phyloP scores from a whole-genome alignment of 1,284 basidiomycete species.

The Sporisorium scitamineum region DNA sequence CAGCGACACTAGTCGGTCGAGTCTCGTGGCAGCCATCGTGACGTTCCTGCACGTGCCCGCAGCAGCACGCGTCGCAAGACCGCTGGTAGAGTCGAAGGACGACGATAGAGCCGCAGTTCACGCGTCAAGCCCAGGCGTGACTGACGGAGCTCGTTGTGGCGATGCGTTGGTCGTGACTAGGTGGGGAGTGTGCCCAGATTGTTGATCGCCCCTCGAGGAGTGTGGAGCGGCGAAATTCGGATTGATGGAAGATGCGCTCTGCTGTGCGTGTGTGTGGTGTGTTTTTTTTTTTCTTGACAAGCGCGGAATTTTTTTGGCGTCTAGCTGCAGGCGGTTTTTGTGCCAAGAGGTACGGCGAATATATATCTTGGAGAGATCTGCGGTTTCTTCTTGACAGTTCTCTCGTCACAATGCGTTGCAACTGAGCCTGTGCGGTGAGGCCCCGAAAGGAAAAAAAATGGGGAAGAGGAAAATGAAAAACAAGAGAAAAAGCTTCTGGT shows the following conservation, averaged over 20 bases:
- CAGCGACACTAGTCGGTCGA: conserved; percentile 89
- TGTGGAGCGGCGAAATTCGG: not conserved
- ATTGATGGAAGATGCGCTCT: not conserved
- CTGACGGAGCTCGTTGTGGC: not conserved
- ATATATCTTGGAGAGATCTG: conserved; percentile 36
- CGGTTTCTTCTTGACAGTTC: conserved; percentile 21
- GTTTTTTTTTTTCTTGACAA: not conserved
- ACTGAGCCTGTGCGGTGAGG: not conserved
- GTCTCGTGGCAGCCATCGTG: conserved; percentile 68
- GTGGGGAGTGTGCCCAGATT: not conserved
- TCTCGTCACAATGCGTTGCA: conserved; percentile 21
- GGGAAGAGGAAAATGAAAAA: not conserved
- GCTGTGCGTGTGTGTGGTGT: too few relatives aligned
- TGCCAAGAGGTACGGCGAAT: conserved; percentile 24
- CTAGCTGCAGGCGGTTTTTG: conserved; percentile 6
- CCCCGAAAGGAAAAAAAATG: not conserved
- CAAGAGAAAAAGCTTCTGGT: not conserved
- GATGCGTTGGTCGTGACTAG: not conserved
- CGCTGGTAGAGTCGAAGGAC: not conserved
- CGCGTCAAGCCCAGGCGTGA: not conserved
- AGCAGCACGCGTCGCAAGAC: not conserved
- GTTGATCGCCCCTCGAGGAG: conserved; percentile 1
- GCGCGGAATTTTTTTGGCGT: conserved; percentile 13
- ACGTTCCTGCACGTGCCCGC: not conserved
- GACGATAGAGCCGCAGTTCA: not conserved